Conservation (phyloP, 208 protist species). For the Leishmania braziliensis region DNA sequence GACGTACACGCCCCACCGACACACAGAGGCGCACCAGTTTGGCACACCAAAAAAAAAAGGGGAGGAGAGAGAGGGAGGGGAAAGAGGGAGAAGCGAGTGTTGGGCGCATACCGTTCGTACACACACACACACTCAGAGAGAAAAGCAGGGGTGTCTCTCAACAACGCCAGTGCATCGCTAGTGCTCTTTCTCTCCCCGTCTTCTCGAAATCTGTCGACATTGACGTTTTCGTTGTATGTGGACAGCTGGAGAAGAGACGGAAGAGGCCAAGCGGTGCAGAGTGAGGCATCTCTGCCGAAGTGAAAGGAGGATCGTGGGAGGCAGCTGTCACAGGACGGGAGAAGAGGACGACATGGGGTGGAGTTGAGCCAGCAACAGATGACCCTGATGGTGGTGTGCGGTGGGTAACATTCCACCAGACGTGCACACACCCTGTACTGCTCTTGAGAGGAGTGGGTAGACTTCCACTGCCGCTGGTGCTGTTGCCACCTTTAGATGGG, state of each 20-base stretch:
- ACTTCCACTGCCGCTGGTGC: neutral
- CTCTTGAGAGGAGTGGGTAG: neutral
- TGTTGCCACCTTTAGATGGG: neutral
- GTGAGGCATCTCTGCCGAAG: neutral
- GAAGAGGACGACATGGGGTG: neutral
- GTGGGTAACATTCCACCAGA: neutral
- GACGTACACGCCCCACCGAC: too few relatives aligned
- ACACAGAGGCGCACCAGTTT: neutral
- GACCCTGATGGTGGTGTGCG: neutral
- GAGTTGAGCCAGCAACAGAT: neutral
- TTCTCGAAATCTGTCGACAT: neutral
- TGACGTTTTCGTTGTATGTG: neutral
- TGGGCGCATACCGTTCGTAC: neutral
- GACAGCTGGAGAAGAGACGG: neutral
- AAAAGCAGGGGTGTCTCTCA: neutral
- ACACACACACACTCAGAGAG: neutral
- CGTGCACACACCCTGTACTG: neutral
- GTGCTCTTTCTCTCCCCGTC: neutral
- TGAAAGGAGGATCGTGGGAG: neutral
- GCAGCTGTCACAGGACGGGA: neutral
- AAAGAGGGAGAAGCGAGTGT: neutral
- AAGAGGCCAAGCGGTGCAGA: neutral
- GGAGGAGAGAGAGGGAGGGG: neutral
- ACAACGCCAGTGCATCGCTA: neutral
- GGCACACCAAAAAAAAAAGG: neutral